Percentiles rank a stretch among this genome's conserved stretches.
These are phyloP conservation scores for Phytopythium delawarense DNA, from an alignment of 352 stramenopile species.

Conservation along the genomic window DNA sequence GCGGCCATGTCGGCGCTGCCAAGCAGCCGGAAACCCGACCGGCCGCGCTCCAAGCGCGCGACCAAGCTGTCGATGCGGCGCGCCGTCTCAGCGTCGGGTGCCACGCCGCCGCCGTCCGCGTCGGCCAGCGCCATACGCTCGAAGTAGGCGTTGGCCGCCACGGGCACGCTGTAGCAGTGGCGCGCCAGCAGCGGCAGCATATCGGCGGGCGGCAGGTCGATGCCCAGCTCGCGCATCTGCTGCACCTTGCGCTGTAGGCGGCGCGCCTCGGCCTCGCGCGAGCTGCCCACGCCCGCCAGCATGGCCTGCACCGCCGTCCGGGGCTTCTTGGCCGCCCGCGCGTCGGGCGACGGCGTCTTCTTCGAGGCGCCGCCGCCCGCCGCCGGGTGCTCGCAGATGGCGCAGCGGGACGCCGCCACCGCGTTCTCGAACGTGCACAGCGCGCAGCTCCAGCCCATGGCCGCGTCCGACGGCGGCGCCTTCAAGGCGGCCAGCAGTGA, in stretches of 20 bases:
- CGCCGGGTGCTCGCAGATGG: conserved; percentile 42
- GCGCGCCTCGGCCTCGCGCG: conserved; percentile 52
- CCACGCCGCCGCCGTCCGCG: background rate
- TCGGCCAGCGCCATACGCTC: conserved; percentile 33
- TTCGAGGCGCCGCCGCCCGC: background rate
- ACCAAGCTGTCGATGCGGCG: conserved; percentile 12
- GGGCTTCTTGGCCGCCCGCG: conserved; percentile 14
- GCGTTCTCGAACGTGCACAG: conserved; percentile 79
- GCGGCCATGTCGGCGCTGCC: conserved; percentile 41
- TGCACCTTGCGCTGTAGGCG: conserved; percentile 60
- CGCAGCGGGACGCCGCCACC: conserved; percentile 25
- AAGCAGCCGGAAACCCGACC: conserved; percentile 33
- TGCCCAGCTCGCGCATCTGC: conserved; percentile 74
- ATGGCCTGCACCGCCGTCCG: conserved; percentile 21
- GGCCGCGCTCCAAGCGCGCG: conserved; percentile 23
- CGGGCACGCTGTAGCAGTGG: conserved; percentile 73
- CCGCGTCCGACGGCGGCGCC: background rate
- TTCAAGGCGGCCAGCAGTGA: no score
- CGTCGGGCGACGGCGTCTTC: background rate
- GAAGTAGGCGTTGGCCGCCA: conserved; percentile 72
- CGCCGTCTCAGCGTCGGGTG: conserved; percentile 16
- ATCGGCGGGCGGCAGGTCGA: conserved; percentile 49
- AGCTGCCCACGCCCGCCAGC: conserved; percentile 57
- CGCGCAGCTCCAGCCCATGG: conserved; percentile 47
- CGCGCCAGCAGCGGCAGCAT: conserved; percentile 53